Conservation (phyloP, 257 asterid species). For the Solanum sitiens region DNA sequence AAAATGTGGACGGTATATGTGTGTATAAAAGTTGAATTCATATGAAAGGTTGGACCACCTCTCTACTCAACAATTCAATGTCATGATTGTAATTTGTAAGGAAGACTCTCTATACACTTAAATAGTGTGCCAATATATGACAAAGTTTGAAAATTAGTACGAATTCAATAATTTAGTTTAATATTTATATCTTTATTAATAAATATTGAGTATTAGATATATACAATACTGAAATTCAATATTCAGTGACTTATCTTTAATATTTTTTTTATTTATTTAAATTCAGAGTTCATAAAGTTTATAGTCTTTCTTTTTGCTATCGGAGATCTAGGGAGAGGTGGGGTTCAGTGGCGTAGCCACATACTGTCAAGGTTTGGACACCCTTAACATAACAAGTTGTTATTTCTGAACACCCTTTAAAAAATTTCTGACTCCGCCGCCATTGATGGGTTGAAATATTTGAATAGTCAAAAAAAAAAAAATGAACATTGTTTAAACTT, state of each 20-base stretch:
- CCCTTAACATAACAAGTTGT: too few species aligned
- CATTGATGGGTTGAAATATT: background rate
- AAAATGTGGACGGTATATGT: background rate
- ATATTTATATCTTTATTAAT: too few species aligned
- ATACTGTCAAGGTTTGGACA: too few species aligned
- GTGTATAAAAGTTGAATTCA: background rate
- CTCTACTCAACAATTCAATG: background rate
- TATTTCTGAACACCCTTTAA: too few species aligned
- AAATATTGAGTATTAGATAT: too few species aligned
- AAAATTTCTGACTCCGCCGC: too few species aligned
- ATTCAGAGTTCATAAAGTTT: background rate
- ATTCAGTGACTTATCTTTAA: accelerated
- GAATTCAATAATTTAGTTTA: background rate
- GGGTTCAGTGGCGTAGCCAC: background rate
- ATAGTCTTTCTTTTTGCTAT: background rate
- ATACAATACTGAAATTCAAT: too few species aligned
- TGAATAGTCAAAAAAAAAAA: background rate
- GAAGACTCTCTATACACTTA: background rate
- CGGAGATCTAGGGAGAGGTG: background rate
- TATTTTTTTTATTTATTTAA: background rate
- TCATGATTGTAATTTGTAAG: background rate
- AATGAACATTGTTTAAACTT: background rate
- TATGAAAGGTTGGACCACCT: background rate
- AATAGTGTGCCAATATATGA: background rate
- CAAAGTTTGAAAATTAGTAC: background rate